Evolutionary conservation across 352 stramenopile species (phyloP).

Genomic region (Globisporangium cystogenes): DNA sequence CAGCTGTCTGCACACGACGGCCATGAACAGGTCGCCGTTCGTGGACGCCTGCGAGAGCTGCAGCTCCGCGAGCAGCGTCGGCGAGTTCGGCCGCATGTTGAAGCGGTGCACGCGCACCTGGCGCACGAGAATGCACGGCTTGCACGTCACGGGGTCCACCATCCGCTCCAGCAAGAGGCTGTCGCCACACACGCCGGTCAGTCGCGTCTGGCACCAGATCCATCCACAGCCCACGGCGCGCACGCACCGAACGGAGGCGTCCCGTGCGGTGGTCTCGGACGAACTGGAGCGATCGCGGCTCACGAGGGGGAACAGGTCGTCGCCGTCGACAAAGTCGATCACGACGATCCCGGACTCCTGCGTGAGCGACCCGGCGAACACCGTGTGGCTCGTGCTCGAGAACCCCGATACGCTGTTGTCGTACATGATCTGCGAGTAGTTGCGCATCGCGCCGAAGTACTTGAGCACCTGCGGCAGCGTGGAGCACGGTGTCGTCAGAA

Average conservation of each 20-base stretch:
- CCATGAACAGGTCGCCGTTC: slow-evolving; percentile 55
- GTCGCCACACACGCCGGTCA: neutral
- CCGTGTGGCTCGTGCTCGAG: slow-evolving; percentile 3
- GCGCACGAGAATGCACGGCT: slow-evolving; percentile 3
- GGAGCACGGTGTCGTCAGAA: neutral
- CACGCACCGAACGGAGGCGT: neutral
- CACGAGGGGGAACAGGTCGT: slow-evolving; percentile 18
- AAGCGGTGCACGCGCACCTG: slow-evolving; percentile 23
- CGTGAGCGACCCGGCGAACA: slow-evolving; percentile 3
- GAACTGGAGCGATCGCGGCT: neutral
- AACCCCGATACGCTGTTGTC: neutral
- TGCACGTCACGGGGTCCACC: neutral
- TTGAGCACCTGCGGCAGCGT: neutral
- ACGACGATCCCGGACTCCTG: slow-evolving; percentile 14
- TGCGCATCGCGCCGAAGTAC: neutral
- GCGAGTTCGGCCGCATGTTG: slow-evolving; percentile 34
- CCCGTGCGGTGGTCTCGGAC: neutral
- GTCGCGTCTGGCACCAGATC: neutral
- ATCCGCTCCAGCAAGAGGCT: neutral
- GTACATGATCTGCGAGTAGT: slow-evolving; percentile 4
- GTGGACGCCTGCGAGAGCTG: slow-evolving; percentile 29
- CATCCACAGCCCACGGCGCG: neutral
- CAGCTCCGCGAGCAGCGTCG: slow-evolving; percentile 34
- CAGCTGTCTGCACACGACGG: slow-evolving; percentile 25
- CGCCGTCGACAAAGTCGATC: slow-evolving; percentile 37